Evolutionary conservation across 2,329 filamentous ascomycete species (phyloP).

Genomic region (Calonectria pauciramosa): DNA sequence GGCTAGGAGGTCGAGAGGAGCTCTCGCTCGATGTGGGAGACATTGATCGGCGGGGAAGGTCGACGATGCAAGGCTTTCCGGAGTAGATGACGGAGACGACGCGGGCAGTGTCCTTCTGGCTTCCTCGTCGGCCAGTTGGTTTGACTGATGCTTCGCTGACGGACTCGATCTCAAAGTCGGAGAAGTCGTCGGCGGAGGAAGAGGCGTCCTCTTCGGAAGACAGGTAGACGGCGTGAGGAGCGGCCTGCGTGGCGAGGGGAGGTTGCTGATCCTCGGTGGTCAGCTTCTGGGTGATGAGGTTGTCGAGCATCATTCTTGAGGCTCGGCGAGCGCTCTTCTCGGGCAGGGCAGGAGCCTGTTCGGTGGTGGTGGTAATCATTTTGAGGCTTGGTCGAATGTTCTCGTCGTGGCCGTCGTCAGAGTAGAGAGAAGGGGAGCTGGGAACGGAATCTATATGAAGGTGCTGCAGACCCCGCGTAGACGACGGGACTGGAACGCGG

Average conservation of each 20-base stretch:
- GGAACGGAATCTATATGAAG: constrained; percentile 46
- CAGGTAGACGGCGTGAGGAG: constrained; percentile 72
- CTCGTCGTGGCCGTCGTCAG: constrained; percentile 41
- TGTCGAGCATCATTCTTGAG: constrained; percentile 55
- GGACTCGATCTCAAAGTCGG: constrained; percentile 66
- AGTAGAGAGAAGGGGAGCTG: constrained; percentile 44
- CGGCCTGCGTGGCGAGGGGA: constrained; percentile 52
- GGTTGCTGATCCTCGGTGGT: constrained; percentile 48
- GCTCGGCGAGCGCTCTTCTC: constrained; percentile 63
- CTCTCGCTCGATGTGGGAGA: constrained; percentile 55
- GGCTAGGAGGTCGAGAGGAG: constrained; percentile 37
- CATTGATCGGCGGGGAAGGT: constrained; percentile 62
- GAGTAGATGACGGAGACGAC: constrained; percentile 71
- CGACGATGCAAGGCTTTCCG: constrained; percentile 71
- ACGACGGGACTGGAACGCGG: constrained; percentile 35
- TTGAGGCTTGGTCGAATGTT: constrained; percentile 38
- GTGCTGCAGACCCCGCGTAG: constrained; percentile 31
- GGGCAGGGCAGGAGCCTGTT: constrained; percentile 61
- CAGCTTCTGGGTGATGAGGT: constrained; percentile 49
- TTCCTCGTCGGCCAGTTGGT: constrained; percentile 51
- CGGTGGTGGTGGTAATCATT: constrained; percentile 45
- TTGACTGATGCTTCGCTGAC: constrained; percentile 52
- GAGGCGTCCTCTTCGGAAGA: constrained; percentile 77
- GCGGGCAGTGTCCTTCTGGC: constrained; percentile 69
- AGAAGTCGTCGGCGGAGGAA: constrained; percentile 72